Base-by-base conservation (phyloP, 2,329 filamentous ascomycete species). In the Fusarium sp. region DNA sequence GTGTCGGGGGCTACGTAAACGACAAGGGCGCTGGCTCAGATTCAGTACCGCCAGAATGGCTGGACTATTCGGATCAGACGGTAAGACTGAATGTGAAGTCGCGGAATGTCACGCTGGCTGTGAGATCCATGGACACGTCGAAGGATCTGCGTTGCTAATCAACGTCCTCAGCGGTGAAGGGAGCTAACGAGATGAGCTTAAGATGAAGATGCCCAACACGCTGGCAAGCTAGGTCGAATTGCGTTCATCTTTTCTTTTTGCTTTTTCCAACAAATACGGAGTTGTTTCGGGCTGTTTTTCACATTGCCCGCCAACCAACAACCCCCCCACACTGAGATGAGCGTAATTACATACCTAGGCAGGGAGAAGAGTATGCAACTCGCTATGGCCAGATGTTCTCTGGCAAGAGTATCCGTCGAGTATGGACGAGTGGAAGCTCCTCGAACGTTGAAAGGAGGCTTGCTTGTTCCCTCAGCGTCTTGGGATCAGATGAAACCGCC, bases 401-500 rank as follows among this genome's bases (percentile, higher is more conserved):
- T 59, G 36, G 33, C 44, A 44, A 62, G 65, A 46, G 20, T 17
- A 49, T 53, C 27, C 27, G 17, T 51, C 24, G 57, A 64, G 42
- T 42, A 58, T 69, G 69, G 49, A 49, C 55, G 49, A 49, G 58
- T 53, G 42, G 33, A 51, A 33, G 20, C n/a, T 44, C 20, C 14
- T 24, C 20, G 2, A 36, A 49, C 22, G 29, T 17, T 33, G 40
- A 55, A 46, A 57, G 44, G 58, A 24, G 44, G 51, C 66, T 67
- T 51, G 46, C 66, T 67, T 7, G 46, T 33, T 61, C 53, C 55
- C n/a, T 51, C 35, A 57, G 42, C 49, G 51, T 59, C 69, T 62
- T 57, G 38, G 69, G 67, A 69, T 57, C 67, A 73, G 63, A 66
- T 77, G 75, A 77, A 73, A 72, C 64, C 53, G 35, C 57, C 60